Conservation (phyloP, 768 basidiomycete genomes). For the Leccinum barrowsii region DNA sequence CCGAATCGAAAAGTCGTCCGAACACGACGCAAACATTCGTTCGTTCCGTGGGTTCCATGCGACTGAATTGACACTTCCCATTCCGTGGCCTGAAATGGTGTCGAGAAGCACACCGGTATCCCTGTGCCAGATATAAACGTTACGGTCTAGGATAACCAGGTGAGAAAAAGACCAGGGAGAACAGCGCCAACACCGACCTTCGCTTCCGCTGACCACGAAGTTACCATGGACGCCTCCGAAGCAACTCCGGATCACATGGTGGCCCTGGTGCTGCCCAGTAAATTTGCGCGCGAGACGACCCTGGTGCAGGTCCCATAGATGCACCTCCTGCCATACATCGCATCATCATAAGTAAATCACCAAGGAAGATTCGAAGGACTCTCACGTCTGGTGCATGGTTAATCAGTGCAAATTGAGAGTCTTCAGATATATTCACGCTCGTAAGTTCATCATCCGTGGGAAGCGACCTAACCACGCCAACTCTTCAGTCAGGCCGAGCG, state of each 20-base stretch:
- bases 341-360: constrained; percentile 8
- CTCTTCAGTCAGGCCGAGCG: constrained; percentile 7
- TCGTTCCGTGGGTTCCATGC: constrained; percentile 92
- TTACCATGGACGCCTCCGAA: constrained; percentile 89
- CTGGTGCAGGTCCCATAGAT: constrained; percentile 77
- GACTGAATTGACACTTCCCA: constrained; percentile 90
- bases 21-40: constrained; percentile 94
- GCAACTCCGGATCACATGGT: constrained; percentile 86
- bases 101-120: constrained; percentile 83
- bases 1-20: constrained; percentile 87
- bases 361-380: constrained; percentile 4
- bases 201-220: constrained; percentile 91
- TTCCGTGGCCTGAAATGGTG: constrained; percentile 81
- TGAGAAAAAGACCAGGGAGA: constrained; percentile 7
- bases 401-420: constrained; percentile 84
- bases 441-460: constrained; percentile 78
- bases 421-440: constrained; percentile 79
- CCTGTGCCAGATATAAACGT: constrained; percentile 94
- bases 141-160: constrained; percentile 60
- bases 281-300: constrained; percentile 74
- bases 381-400: constrained; percentile 86
- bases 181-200: constrained; percentile 56
- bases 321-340: constrained; percentile 67
- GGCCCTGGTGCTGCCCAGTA: constrained; percentile 79
- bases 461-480: constrained; percentile 48